Conservation (phyloP, 139 green algal genomes). For the Pseudopediastrum boryanum region DNA sequence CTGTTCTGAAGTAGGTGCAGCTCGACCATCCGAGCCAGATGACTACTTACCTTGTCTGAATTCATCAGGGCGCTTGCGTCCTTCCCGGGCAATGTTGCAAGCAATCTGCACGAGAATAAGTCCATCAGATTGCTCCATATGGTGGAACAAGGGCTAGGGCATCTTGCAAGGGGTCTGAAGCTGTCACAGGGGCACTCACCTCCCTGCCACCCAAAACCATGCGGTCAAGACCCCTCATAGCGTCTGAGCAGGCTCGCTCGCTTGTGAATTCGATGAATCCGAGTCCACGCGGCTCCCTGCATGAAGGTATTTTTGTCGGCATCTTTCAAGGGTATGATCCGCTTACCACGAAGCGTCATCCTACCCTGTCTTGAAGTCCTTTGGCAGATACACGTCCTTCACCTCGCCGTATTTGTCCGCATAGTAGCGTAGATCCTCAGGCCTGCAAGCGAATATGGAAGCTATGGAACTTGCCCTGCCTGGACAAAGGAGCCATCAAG, state of each 20-base stretch:
- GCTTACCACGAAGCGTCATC: no score
- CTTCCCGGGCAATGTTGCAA: constrained; percentile 52
- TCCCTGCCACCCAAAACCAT: constrained; percentile 47
- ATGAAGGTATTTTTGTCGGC: neutral
- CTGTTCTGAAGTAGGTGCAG: neutral
- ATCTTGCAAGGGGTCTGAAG: neutral
- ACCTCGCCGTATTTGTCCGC: constrained; percentile 51
- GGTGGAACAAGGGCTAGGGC: neutral
- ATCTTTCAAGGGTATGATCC: no score
- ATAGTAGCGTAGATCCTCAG: constrained; percentile 41
- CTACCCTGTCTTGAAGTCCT: constrained; percentile 44
- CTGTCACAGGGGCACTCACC: constrained; percentile 26
- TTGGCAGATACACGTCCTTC: constrained; percentile 51
- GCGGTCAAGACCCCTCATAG: constrained; percentile 49
- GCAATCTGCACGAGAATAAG: constrained; percentile 2
- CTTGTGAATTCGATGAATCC: constrained; percentile 67
- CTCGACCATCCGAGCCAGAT: neutral
- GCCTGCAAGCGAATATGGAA: neutral
- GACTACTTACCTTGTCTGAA: constrained; percentile 37
- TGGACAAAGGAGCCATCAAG: neutral
- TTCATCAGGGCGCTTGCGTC: constrained; percentile 59
- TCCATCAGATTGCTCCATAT: no score
- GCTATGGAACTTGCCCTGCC: neutral
- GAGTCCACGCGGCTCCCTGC: constrained; percentile 56
- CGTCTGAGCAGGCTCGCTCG: constrained; percentile 54